These are phyloP conservation scores for Volvox reticuliferus DNA, from an alignment of 139 green algal species.

Conservation along the genomic window DNA sequence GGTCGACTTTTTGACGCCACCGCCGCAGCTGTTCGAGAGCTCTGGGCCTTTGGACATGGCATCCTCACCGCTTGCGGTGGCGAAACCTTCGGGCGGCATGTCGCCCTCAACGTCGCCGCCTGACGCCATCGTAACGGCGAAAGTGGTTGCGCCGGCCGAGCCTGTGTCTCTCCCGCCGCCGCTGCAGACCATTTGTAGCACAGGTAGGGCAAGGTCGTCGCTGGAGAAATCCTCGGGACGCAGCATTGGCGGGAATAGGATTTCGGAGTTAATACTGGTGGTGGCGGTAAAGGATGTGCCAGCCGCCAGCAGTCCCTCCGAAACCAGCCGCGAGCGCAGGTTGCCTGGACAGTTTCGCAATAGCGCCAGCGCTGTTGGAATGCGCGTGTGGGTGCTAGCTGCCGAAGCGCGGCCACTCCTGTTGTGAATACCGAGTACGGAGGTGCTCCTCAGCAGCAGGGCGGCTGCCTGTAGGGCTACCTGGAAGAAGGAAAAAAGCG, in stretches of 20 bases:
- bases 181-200: neutral
- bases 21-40: too few species aligned
- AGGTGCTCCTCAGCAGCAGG: neutral
- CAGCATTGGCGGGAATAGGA: neutral
- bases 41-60: neutral
- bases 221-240: neutral
- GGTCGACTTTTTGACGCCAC: neutral
- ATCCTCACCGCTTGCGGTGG: neutral
- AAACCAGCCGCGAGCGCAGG: constrained; percentile 11
- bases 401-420: neutral
- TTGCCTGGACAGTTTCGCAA: constrained; percentile 18
- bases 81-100: neutral
- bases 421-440: neutral
- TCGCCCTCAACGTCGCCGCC: neutral
- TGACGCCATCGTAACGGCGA: too few species aligned
- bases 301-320: constrained; percentile 2
- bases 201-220: constrained; percentile 22
- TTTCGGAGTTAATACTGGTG: neutral
- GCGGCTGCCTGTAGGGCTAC: neutral
- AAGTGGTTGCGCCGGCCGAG: too few species aligned
- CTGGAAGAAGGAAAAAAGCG: neutral
- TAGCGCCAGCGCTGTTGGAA: neutral
- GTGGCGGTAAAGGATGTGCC: too few species aligned
- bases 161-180: neutral
- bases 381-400: neutral